A percentile compares a stretch with the other conserved stretches of the same genome.
Conservation (phyloP, 2,329 filamentous ascomycete species). For the Colletotrichum paranaense region DNA sequence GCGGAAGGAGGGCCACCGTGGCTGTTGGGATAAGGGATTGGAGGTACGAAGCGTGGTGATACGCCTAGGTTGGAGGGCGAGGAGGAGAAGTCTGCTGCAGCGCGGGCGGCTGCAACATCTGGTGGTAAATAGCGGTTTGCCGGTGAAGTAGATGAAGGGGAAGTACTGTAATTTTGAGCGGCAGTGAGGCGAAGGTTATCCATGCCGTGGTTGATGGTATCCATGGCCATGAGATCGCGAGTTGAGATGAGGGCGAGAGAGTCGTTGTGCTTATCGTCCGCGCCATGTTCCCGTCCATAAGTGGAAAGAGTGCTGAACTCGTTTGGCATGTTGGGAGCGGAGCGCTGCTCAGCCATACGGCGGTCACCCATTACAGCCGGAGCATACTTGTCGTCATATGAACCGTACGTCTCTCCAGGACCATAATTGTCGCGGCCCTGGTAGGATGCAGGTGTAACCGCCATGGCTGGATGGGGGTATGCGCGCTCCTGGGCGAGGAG, state of each 20-base stretch:
- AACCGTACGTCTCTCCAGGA: constrained; percentile 49
- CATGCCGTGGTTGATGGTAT: constrained; percentile 54
- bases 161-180: constrained; percentile 49
- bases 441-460: constrained; percentile 20
- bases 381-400: constrained; percentile 52
- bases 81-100: constrained; percentile 45
- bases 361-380: constrained; percentile 52
- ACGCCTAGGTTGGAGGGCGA: constrained; percentile 48
- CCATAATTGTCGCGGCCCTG: constrained; percentile 37
- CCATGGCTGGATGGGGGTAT: constrained; percentile 27
- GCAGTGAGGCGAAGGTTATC: constrained; percentile 54
- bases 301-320: constrained; percentile 40
- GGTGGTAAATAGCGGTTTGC: constrained; percentile 46
- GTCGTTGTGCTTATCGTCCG: constrained; percentile 48
- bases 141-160: constrained; percentile 47
- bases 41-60: constrained; percentile 54
- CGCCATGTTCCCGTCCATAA: constrained; percentile 51
- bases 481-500: constrained; percentile 58
- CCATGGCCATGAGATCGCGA: constrained; percentile 62
- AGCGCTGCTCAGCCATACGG: constrained; percentile 45
- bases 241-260: constrained; percentile 65
- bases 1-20: constrained; percentile 29
- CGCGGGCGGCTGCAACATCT: constrained; percentile 43
- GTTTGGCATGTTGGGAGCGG: constrained; percentile 18
- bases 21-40: constrained; percentile 42